phyloP scores from a whole-genome alignment of 1,284 basidiomycete species.

The Ceratobasidium sp. region DNA sequence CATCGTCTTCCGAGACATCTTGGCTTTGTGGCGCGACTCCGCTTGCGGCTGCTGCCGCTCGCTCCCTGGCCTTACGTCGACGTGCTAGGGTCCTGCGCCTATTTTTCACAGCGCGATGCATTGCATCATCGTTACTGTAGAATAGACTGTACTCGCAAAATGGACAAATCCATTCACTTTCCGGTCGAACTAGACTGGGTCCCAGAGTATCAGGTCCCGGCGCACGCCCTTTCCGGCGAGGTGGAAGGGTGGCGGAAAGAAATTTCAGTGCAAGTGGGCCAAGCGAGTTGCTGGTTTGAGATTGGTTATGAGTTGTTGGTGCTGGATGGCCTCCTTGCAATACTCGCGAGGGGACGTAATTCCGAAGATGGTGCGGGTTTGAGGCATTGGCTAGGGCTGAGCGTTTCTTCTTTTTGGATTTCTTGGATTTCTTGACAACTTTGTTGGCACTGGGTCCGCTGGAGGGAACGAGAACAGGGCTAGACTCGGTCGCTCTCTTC shows the following conservation, averaged over 20 bases:
- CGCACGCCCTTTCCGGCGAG: slow-evolving; percentile 54
- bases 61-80: slow-evolving; percentile 74
- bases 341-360: slow-evolving; percentile 81
- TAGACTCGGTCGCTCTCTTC: slow-evolving; percentile 48
- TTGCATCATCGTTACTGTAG: slow-evolving; percentile 74
- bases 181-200: slow-evolving; percentile 49
- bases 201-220: slow-evolving; percentile 9
- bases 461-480: slow-evolving; percentile 44
- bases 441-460: neutral
- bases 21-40: slow-evolving; percentile 25
- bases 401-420: slow-evolving; percentile 86
- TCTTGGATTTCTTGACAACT: slow-evolving; percentile 43
- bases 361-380: slow-evolving; percentile 88
- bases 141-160: slow-evolving; percentile 88
- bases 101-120: slow-evolving; percentile 68
- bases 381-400: slow-evolving; percentile 84
- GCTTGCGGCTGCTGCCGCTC: slow-evolving; percentile 54
- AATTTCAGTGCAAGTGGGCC: slow-evolving; percentile 68
- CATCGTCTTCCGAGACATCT: slow-evolving; percentile 35
- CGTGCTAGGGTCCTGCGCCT: slow-evolving; percentile 80
- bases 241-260: slow-evolving; percentile 68
- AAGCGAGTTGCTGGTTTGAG: slow-evolving; percentile 57
- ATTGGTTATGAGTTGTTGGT: slow-evolving; percentile 50
- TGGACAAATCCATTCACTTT: slow-evolving; percentile 87
- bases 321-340: slow-evolving; percentile 57